Percentiles rank a stretch among this genome's conserved stretches.
Evolutionary conservation across 2,329 filamentous ascomycete species (phyloP).

Genomic region (Endoconidiophora polonica): DNA sequence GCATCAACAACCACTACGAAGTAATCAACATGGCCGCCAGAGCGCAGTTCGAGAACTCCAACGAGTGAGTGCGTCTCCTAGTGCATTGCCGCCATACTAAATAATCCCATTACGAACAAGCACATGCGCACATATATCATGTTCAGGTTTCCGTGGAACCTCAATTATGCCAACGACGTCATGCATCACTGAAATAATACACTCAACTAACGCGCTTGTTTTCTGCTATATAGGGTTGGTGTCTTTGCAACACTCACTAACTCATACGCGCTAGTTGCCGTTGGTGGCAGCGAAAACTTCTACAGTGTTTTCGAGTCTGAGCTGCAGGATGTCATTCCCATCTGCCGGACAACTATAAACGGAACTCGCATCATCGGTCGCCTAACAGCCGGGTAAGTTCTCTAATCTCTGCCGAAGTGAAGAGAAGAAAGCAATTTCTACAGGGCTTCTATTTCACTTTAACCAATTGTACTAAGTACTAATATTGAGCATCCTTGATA

Average conservation of each 20-base stretch:
- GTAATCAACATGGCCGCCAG: constrained; percentile 44
- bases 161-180: background rate
- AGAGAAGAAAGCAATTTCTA: background rate
- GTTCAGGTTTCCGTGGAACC: too few relatives aligned
- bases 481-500: constrained; percentile 19
- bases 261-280: constrained; percentile 84
- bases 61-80: constrained; percentile 46
- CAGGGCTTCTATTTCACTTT: background rate
- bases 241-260: constrained; percentile 96
- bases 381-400: constrained; percentile 68
- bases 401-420: background rate
- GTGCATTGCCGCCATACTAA: background rate
- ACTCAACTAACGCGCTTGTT: constrained; percentile 14
- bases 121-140: background rate
- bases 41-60: constrained; percentile 75
- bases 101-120: background rate
- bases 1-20: background rate
- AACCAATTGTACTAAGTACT: background rate
- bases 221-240: constrained; percentile 50
- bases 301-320: constrained; percentile 98
- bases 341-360: constrained; percentile 90
- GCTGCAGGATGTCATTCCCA: constrained; percentile 91
- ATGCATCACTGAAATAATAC: background rate
- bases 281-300: constrained; percentile 96
- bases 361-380: constrained; percentile 92